Evolutionary conservation across 371 early-diverging fungal genomes (phyloP).

Genomic region (Mortierella sp.): DNA sequence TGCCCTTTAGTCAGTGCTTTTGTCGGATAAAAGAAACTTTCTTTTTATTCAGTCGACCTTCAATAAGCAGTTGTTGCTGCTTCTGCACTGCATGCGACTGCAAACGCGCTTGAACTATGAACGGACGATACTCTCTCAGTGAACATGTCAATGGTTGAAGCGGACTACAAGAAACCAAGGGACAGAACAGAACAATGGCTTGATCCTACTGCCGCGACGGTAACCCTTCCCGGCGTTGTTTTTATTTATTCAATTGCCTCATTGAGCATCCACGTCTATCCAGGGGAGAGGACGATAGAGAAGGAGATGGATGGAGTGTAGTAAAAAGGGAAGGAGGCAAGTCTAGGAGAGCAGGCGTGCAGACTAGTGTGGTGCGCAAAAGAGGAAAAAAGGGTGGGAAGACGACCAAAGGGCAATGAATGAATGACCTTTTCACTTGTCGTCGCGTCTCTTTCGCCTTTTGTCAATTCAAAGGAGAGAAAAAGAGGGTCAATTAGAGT

Average conservation of each 20-base stretch:
- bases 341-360: neutral
- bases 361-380: neutral
- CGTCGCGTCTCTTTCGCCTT: too few species aligned
- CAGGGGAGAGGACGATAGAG: neutral
- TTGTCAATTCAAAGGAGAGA: neutral
- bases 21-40: neutral
- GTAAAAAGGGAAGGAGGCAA: neutral
- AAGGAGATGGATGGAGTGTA: neutral
- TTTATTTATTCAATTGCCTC: neutral
- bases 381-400: neutral
- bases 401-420: neutral
- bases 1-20: neutral
- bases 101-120: too few species aligned
- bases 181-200: too few species aligned
- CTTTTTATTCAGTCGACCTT: neutral
- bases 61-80: neutral
- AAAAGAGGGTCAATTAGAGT: too few species aligned
- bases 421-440: too few species aligned
- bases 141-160: neutral
- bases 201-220: neutral
- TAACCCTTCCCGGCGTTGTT: neutral
- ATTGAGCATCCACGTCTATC: constrained; percentile 2
- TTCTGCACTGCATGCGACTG: too few species aligned
- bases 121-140: neutral
- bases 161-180: neutral